Percentiles rank a stretch among this genome's conserved stretches.
These are phyloP conservation scores for Ophiostoma ips DNA, from an alignment of 2,329 filamentous ascomycete species.

Conservation along the genomic window DNA sequence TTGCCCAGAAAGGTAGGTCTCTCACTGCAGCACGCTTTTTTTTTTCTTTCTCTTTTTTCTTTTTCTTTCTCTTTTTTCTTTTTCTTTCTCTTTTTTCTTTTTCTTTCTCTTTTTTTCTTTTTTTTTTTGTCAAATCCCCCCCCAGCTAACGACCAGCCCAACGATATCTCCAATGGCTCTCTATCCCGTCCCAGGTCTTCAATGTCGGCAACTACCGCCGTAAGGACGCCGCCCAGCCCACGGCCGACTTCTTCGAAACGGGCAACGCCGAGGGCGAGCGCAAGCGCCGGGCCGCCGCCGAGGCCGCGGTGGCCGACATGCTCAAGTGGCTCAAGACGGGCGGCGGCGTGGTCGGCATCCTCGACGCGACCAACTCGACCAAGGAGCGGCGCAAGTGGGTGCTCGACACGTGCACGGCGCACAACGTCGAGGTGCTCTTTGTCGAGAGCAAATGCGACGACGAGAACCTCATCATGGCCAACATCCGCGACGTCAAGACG, in stretches of 20 bases:
- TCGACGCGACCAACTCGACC: conserved; percentile 95
- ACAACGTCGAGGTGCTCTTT: conserved; percentile 80
- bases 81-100: neutral
- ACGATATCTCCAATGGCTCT: conserved; percentile 93
- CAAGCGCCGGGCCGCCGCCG: conserved; percentile 72
- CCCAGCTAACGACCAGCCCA: conserved; percentile 36
- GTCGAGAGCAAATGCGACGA: conserved; percentile 97
- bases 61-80: no score
- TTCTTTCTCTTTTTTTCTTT: neutral
- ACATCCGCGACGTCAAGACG: conserved; percentile 94
- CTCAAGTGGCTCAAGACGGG: conserved; percentile 72
- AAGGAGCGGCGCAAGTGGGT: conserved; percentile 86
- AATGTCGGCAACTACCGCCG: conserved; percentile 96
- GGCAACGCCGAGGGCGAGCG: conserved; percentile 83
- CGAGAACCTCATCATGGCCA: conserved; percentile 92
- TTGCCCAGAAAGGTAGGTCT: conserved; percentile 86
- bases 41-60: neutral
- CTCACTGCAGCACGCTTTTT: no score
- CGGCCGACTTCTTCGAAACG: conserved; percentile 89
- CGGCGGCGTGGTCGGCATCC: conserved; percentile 81
- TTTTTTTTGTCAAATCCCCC: neutral
- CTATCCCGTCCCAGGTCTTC: conserved; percentile 85
- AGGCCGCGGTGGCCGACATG: conserved; percentile 90
- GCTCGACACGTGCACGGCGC: conserved; percentile 57
- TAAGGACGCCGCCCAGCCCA: conserved; percentile 74